Base-by-base conservation (phyloP, 1,139 yeast genomes). In the Zhuliangozyma parablackwelliae region DNA sequence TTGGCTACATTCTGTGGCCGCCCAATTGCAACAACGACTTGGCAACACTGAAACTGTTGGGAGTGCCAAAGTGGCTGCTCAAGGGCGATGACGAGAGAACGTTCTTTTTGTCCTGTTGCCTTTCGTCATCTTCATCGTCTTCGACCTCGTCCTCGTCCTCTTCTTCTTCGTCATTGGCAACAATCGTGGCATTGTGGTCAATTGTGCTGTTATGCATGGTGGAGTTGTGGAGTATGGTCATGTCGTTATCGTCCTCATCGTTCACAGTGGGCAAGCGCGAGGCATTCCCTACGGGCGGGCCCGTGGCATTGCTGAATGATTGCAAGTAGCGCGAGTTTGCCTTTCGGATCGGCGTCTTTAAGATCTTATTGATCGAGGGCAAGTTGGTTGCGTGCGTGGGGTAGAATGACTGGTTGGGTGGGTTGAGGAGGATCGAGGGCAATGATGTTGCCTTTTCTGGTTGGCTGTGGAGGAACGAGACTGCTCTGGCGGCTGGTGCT, bases 1-100 rank as follows among this genome's bases (percentile, higher is more conserved):
- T 16, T 16, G 3, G 12, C 39, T 34, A 44, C 47, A 44, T 47
- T 31, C 42, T 40, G 41, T 46, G 51, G 25, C 48, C 57, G 31
- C 75, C 75, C 46, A 70, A 61, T 53, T 69, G 75, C 42, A 70
- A 63, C 48, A 70, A 65, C 26, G 72, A 65, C 50, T 69, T 69
- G 34, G 76, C 76, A 38, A 70, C 75, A 36, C 69, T 64, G 45
- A 70, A 70, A 38, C 72, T 65, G 49, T 68, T 70, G 36, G 76
- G 76, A n/a, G 76, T 70, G n/a, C 72, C 73, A 43, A 69, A 63
- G 33, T 55, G 50, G 39, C 58, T 56, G 27, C 53, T 47, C 31
- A 63, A 50, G n/a, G 74, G 73, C 25, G 72, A 63, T 9, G 63
- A 52, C 21, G 54, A 46, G 23, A 56, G 47, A 9, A 57, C 41